Conservation (phyloP, 169 alveolate genomes). For the Amoebophrya sp. region DNA sequence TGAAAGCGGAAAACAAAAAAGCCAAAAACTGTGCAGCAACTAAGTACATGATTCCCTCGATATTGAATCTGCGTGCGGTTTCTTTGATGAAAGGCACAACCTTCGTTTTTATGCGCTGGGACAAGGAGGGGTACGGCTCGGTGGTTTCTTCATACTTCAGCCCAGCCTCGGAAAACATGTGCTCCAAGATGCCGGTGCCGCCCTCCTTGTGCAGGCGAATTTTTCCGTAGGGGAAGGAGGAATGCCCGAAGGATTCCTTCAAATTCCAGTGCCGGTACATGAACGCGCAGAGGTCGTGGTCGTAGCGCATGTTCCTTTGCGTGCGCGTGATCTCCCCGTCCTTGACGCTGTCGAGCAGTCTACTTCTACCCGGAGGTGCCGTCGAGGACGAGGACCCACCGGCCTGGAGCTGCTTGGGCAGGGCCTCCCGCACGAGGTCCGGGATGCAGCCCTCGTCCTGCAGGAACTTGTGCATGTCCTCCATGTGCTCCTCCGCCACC, state of each 20-base stretch:
- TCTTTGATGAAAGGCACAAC: too few relatives aligned
- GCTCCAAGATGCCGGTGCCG: background rate
- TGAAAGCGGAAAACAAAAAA: too few relatives aligned
- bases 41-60: too few relatives aligned
- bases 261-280: background rate
- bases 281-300: background rate
- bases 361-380: too few relatives aligned
- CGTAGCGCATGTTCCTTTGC: background rate
- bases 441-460: background rate
- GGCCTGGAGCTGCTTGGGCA: too few relatives aligned
- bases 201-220: background rate
- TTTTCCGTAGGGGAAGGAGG: background rate
- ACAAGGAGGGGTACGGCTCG: too few relatives aligned
- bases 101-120: too few relatives aligned
- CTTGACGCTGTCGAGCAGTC: background rate
- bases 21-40: too few relatives aligned
- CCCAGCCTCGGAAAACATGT: background rate
- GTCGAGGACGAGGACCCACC: too few relatives aligned
- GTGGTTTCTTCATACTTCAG: too few relatives aligned
- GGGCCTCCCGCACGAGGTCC: too few relatives aligned
- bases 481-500: background rate
- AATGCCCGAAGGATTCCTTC: background rate
- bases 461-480: background rate
- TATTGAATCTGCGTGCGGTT: too few relatives aligned
- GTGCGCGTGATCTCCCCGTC: background rate